Conservation (phyloP, 2,329 filamentous ascomycete species). For the Kalmusia sp. region DNA sequence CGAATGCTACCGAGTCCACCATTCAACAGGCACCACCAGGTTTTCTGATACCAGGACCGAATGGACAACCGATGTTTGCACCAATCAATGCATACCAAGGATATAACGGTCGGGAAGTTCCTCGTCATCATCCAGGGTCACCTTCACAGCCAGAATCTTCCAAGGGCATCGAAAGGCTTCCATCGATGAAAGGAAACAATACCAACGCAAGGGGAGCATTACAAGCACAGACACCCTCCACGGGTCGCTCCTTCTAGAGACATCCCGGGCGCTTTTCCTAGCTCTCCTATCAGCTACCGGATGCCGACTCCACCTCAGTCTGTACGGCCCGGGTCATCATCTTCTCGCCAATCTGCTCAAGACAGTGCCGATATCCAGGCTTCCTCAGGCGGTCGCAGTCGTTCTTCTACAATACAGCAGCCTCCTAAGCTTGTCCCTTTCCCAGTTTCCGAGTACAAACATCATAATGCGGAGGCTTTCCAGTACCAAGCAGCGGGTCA, state of each 20-base stretch:
- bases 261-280: slow-evolving; percentile 47
- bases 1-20: slow-evolving; percentile 10
- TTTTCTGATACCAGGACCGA: slow-evolving; percentile 56
- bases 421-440: slow-evolving; percentile 34
- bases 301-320: slow-evolving; percentile 28
- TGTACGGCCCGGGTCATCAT: slow-evolving; percentile 23
- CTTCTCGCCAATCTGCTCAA: slow-evolving; percentile 25
- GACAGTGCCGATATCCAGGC: slow-evolving; percentile 19
- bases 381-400: slow-evolving; percentile 21
- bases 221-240: slow-evolving; percentile 36
- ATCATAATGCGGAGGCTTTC: slow-evolving; percentile 34
- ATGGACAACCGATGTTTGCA: slow-evolving; percentile 55
- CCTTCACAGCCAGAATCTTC: slow-evolving; percentile 51
- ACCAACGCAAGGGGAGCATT: background rate
- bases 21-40: slow-evolving; percentile 47
- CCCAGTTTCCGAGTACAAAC: slow-evolving; percentile 33
- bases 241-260: slow-evolving; percentile 37
- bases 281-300: slow-evolving; percentile 31
- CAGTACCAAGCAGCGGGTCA: slow-evolving; percentile 42
- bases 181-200: slow-evolving; percentile 5
- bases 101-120: slow-evolving; percentile 45
- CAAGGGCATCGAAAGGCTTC: slow-evolving; percentile 38
- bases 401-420: slow-evolving; percentile 29
- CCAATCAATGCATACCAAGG: slow-evolving; percentile 52
- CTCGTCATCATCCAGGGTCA: slow-evolving; percentile 35